Evolutionary conservation across 257 asterid species (phyloP).

Genomic region (Sherardia arvensis): DNA sequence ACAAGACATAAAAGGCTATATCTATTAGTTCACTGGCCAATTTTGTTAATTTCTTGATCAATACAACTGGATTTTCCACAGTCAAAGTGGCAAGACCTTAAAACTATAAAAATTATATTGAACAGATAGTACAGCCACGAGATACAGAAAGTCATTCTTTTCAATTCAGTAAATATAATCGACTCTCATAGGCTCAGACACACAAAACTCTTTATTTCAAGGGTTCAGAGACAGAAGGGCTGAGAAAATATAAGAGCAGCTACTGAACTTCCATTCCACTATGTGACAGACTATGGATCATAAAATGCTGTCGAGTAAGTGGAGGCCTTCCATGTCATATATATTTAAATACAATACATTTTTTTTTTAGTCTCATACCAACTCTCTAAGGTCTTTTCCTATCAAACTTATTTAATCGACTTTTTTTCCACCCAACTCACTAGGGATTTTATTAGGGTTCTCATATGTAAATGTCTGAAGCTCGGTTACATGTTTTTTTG

Average conservation of each 20-base stretch:
- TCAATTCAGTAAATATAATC: background rate
- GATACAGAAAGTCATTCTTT: background rate
- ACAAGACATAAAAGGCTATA: background rate
- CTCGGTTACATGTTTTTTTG: background rate
- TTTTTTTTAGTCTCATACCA: background rate
- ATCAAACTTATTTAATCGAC: background rate
- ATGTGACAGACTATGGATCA: background rate
- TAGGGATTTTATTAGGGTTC: background rate
- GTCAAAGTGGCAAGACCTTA: background rate
- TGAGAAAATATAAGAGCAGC: background rate
- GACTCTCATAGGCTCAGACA: background rate
- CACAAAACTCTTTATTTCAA: background rate
- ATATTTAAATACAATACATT: background rate
- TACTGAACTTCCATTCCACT: background rate
- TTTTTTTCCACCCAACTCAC: background rate
- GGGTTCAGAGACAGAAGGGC: background rate
- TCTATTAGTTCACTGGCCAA: background rate
- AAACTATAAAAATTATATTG: background rate
- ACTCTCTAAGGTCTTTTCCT: background rate
- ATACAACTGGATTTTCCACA: background rate
- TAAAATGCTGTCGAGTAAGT: background rate
- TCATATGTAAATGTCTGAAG: background rate
- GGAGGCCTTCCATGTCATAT: background rate
- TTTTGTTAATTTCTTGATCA: background rate
- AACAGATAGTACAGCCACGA: background rate